Base-by-base conservation (phyloP, 2,329 filamentous ascomycete genomes). In the Aspergillus novofumigatus region DNA sequence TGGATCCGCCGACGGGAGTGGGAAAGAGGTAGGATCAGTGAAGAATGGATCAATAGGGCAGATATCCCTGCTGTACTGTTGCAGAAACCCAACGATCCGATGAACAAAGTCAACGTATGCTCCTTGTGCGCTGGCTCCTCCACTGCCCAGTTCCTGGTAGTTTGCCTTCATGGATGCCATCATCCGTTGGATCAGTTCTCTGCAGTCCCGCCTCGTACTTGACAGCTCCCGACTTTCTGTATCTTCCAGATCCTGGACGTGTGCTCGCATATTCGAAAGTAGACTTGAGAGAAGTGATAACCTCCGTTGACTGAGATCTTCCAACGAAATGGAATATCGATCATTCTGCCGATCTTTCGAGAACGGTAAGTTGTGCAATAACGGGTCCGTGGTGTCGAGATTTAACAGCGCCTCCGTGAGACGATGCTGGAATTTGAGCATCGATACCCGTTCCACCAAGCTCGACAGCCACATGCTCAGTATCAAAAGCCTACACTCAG, bases 41-140 rank as follows among this genome's bases (percentile, higher is more conserved):
- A 86, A 87, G 74, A 86, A 87, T 1, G 73, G 68, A 54, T 86
- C 79, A 17, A 87, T 75, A 0, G 78, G 75, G 59, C 78, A 80
- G 32, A 86, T 84, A 20, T 70, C 81, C 32, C 78, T 75, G 1
- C 81, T 81, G 61, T 87, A 81, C 62, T 88, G 83, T 63, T 87
- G 85, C 49, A 87, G 69, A 59, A 82, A 81, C 21, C 81, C 78
- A 2, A 88, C 78, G 2, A 87, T 75, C 17, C 76, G 72, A 57
- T 88, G 85, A 4, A 87, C 83, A 64, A 88, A 87, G 9, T 80
- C 76, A 6, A 86, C 82, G 64, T 87, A 87, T 2, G 78, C 74
- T 10, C 83, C 81, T 51, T 79, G 78, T 3, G 65, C 67, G 48
- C 66, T 59, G 26, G 67, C 63, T 41, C 63, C 55, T 8, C 67